These are phyloP conservation scores for Monilinia fructigena DNA, from an alignment of 2,329 filamentous ascomycete genomes.

Conservation along the genomic window DNA sequence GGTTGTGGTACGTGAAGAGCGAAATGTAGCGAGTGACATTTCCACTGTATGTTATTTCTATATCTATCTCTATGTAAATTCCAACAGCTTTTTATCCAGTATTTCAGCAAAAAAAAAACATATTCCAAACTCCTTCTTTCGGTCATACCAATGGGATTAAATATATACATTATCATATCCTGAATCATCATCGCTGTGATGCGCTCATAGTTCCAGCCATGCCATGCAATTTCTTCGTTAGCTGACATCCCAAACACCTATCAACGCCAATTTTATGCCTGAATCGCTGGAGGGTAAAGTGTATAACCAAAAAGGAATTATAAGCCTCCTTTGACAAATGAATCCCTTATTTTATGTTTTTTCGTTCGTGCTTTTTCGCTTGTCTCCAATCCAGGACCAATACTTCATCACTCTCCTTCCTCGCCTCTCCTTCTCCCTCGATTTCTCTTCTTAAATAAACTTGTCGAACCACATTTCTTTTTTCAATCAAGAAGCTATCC, in stretches of 20 bases:
- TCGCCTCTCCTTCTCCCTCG: constrained; percentile 24
- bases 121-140: not conserved
- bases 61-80: not conserved
- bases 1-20: too few species aligned
- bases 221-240: not conserved
- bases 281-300: not conserved
- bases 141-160: not conserved
- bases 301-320: not conserved
- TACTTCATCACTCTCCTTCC: constrained; percentile 31
- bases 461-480: constrained; percentile 31
- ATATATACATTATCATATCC: constrained; percentile 16
- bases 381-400: constrained; percentile 36
- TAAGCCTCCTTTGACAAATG: not conserved
- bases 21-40: too few species aligned
- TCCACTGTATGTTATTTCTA: too few species aligned
- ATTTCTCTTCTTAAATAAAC: constrained; percentile 32
- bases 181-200: constrained; percentile 2
- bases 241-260: not conserved
- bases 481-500: constrained; percentile 43
- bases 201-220: not conserved
- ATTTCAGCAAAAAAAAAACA: not conserved
- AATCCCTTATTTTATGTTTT: not conserved
- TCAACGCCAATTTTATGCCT: not conserved
- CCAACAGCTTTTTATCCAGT: too few species aligned
- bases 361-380: not conserved